Base-by-base conservation (phyloP, 169 alveolate genomes). In the Toxoplasma gondii region DNA sequence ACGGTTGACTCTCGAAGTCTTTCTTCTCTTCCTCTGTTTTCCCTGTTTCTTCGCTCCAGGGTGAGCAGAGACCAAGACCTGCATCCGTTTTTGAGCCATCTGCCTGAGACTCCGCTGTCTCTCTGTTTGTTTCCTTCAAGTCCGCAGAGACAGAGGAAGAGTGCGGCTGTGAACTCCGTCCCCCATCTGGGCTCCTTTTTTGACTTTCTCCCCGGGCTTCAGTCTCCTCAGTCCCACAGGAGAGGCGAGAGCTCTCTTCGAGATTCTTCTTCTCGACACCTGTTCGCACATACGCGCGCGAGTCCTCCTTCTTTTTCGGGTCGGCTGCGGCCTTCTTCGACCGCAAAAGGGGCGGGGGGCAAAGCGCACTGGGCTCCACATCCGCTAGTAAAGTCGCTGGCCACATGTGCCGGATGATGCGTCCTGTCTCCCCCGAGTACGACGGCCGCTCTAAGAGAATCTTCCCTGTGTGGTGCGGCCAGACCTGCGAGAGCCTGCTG, bases 371-470 rank as follows among this genome's bases (percentile, higher is more conserved):
- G n/a, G 74, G 34, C 9, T 16, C 34, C 74, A 64, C 2, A 4
- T 78, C 86, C 2, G 24, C 86, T 1, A 78, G 86, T 17, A 78
- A n/a, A 78, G 12, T 78, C 39, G 86, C 4, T n/a, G 86, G 86
- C 86, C 86, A 78, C 86, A 38, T 38, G 45, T 78, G 86, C 86
- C 45, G 22, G 29, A 78, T 45, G n/a, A 78, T 78, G 29, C 43
- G 12, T 45, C 86, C 86, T 10, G 86, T 78, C 86, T 78, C 45
- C 49, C 39, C 39, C 45, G 86, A 78, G 86, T 78, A 78, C 86
- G 86, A 36, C 49, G 86, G 86, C 39, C 86, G 86, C 39, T 78
- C 86, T 27, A 78, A 31, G 86, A 10, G 10, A n/a, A 78, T 16
- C n/a, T n/a, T 78, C 29, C 74, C 34, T 31, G 74, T 16, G 34